Evolutionary conservation across 2,329 filamentous ascomycete species (phyloP).

Genomic region (Juglanconis juglandina): DNA sequence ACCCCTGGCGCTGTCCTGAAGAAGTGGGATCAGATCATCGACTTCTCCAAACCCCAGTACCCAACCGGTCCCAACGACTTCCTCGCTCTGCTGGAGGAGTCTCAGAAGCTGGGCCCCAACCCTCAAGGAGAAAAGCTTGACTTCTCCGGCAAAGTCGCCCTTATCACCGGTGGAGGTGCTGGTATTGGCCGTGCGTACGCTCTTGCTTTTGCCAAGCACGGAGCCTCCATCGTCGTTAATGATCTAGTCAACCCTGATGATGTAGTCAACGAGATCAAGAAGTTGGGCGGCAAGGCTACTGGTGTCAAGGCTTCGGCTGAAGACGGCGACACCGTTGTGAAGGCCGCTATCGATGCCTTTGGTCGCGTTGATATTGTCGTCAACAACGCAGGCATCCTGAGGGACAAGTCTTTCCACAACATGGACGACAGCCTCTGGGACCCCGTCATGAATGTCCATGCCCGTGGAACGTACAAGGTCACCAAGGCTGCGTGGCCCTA

Average conservation of each 20-base stretch:
- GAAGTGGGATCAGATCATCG: constrained; percentile 83
- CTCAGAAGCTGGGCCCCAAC: constrained; percentile 71
- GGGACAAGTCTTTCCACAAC: constrained; percentile 96
- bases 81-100: constrained; percentile 78
- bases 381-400: constrained; percentile 97
- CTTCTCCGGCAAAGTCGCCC: constrained; percentile 79
- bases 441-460: constrained; percentile 85
- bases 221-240: constrained; percentile 87
- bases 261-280: constrained; percentile 89
- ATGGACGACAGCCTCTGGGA: constrained; percentile 96
- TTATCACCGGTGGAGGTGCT: constrained; percentile 84
- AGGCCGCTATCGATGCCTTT: constrained; percentile 88
- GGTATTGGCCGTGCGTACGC: constrained; percentile 90
- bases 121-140: constrained; percentile 70
- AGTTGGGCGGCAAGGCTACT: constrained; percentile 81
- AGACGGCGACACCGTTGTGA: constrained; percentile 86
- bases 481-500: constrained; percentile 97
- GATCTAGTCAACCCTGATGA: constrained; percentile 89
- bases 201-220: constrained; percentile 76
- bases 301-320: constrained; percentile 92
- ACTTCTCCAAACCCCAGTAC: constrained; percentile 82
- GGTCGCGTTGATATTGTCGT: constrained; percentile 92
- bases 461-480: constrained; percentile 92
- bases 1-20: constrained; percentile 83
- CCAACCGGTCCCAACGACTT: constrained; percentile 86